Base-by-base conservation (phyloP, 306 rosid species). In the Castanea mollissima region DNA sequence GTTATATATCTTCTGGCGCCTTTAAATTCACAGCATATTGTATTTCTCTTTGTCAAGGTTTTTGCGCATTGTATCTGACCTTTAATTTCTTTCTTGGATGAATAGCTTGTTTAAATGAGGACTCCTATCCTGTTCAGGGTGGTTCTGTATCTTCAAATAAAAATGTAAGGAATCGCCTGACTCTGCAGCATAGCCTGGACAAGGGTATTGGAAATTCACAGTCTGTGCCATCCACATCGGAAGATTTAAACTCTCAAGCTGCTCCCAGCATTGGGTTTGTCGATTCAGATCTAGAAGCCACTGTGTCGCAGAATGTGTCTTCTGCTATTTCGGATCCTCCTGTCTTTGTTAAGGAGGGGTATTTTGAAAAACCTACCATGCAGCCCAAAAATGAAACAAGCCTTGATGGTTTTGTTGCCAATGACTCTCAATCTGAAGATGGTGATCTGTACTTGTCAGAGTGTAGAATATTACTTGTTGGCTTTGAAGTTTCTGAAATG, bases 361-460 rank as follows among this genome's bases (percentile, higher is more conserved):
- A 80, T 59, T 82, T 69, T 74, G 87, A 81, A 85, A 84, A 80
- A 78, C 83, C 86, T 57, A 79, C 78, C 25, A 51, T 69, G 52
- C 85, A 87, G 82, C 55, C 88, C 65, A 78, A 77, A 65, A 69
- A 74, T 79, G 94, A 85, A 80, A 75, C 62, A 71, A 80, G 81
- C 84, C 76, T 88, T 78, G 90, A 88, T 44, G 85, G 83, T 81
- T 87, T 85, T 80, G 85, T 90, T 78, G 97, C 98, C 52, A 78
- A 89, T 84, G 98, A 95, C 86, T 95, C 97, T 79, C 89, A 91
- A 80, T 89, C 99, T 55, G 99, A 92, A 78, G 95, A 88, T 73
- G 86, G 79, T 83, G 98, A 91, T 80, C 80, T 92, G 69, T 95
- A 91, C 82, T 89, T 95, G 82, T 93, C 99, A 65, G 98, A 89